These are phyloP conservation scores for Leishmania aethiopica DNA, from an alignment of 208 protist genomes.

Conservation along the genomic window DNA sequence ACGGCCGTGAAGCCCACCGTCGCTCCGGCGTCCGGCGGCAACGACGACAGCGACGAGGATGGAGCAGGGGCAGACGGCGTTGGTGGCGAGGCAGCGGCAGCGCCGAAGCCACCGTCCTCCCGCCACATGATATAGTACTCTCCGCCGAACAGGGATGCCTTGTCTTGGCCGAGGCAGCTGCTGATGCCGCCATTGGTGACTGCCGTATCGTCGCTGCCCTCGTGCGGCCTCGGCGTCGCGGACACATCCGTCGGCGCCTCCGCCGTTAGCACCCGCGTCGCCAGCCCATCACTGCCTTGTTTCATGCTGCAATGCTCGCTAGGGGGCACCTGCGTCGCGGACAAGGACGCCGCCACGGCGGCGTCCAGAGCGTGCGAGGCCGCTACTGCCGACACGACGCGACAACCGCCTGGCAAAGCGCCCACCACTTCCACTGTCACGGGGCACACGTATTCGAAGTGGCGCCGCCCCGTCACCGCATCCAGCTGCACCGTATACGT, in stretches of 20 bases:
- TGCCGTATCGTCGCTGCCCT: not conserved
- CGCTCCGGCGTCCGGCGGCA: not conserved
- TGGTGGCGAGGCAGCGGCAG: not conserved
- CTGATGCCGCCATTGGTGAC: not conserved
- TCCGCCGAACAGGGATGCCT: not conserved
- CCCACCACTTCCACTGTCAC: slow-evolving; percentile 40
- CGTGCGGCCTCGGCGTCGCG: not conserved
- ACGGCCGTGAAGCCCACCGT: not conserved
- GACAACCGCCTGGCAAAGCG: slow-evolving; percentile 23
- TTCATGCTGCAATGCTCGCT: not conserved
- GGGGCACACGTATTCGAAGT: slow-evolving; percentile 48
- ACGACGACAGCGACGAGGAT: not conserved
- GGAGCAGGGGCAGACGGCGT: not conserved
- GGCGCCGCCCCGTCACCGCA: slow-evolving; percentile 25
- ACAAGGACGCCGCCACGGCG: not conserved
- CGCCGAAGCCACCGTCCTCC: not conserved
- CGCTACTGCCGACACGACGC: slow-evolving; percentile 1
- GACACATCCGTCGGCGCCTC: not conserved
- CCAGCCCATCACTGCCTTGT: not conserved
- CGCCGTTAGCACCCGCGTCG: not conserved
- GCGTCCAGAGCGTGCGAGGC: slow-evolving; percentile 2
- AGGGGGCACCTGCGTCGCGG: not conserved
- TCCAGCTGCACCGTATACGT: slow-evolving; percentile 44
- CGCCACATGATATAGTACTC: not conserved
- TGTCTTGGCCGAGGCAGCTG: not conserved